Evolutionary conservation across 2,329 filamentous ascomycete species (phyloP), one percentile per base, ranked within the genome.

Genomic region (Rutstroemia sydowiana): DNA sequence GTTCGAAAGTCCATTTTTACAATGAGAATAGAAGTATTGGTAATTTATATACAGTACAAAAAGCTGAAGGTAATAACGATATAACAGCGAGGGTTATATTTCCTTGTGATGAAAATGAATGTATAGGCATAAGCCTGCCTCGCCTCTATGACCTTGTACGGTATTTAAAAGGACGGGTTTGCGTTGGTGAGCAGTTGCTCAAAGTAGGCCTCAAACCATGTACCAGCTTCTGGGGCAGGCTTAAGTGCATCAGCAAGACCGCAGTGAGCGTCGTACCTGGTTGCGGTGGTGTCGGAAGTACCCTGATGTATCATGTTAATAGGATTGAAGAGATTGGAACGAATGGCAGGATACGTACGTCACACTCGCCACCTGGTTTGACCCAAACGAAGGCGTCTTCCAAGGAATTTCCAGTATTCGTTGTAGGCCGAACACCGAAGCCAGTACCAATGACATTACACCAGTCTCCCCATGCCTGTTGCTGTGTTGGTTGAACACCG

Each of bases 301-400:
- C 67, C 67, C 59, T 61, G 26, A 2, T 26, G 50, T 28, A 1
- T 21, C 1, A 11, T 10, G 18, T 53, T n/a, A 53, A 40, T 48
- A 28, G n/a, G 30, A 2, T 13, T 21, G 18, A n/a, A 14, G 1
- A 13, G 1, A 8, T 26, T 26, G 26, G 18, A 31, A 5, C 16
- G 20, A 10, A 11, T 3, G 23, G 5, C 6, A 21, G 10, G 23
- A 28, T n/a, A 56, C 56, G 52, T 37, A 59, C 59, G 54, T 69
- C 66, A 51, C 61, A 63, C 64, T 78, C 75, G 55, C 75, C 75
- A 57, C 83, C 83, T 4, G 83, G 83, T 75, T 86, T 87, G 59
- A 85, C 71, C 83, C 83, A 86, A 52, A 85, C 82, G 58, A 86
- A 82, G 37, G 82, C 81, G 65, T 87, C 84, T 31, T 77, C 71